phyloP scores from a whole-genome alignment of 306 rosid genomes.

The Malus domestica region DNA sequence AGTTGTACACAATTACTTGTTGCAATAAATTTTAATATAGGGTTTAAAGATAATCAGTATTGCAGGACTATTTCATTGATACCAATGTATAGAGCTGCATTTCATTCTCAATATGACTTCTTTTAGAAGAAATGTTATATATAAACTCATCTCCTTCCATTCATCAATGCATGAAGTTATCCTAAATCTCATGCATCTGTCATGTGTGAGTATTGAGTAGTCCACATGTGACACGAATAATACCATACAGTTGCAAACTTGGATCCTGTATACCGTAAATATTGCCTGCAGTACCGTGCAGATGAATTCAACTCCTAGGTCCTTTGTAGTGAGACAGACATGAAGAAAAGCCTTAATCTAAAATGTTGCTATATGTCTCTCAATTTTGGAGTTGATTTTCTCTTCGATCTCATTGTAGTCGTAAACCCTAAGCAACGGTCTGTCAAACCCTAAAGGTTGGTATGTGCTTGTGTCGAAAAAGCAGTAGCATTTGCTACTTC shows the following conservation, averaged over 20 bases:
- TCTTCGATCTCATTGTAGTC: too few species aligned
- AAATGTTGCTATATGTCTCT: too few species aligned
- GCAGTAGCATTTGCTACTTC: background rate
- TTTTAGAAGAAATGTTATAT: background rate
- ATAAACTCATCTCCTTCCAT: background rate
- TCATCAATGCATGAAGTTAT: background rate
- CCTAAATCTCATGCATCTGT: background rate
- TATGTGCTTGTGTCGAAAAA: background rate
- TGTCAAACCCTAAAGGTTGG: background rate
- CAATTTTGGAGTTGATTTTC: too few species aligned
- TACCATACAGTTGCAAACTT: background rate
- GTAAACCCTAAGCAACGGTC: too few species aligned
- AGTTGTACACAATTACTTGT: background rate
- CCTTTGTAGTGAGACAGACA: background rate
- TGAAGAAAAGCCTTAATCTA: background rate
- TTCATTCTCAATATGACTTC: background rate
- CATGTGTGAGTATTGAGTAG: background rate
- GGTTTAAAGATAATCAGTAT: background rate
- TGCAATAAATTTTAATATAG: background rate
- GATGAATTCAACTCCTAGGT: background rate
- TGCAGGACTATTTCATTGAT: background rate
- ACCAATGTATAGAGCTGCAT: background rate
- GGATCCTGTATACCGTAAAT: background rate
- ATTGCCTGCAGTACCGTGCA: background rate
- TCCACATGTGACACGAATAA: background rate